Evolutionary conservation across 306 rosid species (phyloP).

Genomic region (Cyclanthera cordifolia): DNA sequence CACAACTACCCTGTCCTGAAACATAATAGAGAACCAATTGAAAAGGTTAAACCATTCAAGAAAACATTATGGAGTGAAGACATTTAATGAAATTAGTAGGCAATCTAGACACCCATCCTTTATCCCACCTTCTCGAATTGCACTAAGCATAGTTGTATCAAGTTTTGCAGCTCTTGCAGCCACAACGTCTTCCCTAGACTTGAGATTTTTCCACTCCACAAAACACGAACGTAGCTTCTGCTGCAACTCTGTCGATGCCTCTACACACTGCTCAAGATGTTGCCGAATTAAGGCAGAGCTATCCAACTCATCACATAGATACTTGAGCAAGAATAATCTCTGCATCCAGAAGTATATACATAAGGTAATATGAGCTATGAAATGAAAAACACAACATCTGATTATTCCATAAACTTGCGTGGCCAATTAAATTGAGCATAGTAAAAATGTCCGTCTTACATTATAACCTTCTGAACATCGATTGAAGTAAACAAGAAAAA

Average conservation of each 20-base stretch:
- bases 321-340: slow-evolving; percentile 73
- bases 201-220: slow-evolving; percentile 79
- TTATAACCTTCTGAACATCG: background rate
- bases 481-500: background rate
- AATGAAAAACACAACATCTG: background rate
- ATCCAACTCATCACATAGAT: slow-evolving; percentile 85
- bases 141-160: slow-evolving; percentile 26
- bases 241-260: slow-evolving; percentile 62
- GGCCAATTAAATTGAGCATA: background rate
- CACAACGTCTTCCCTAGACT: slow-evolving; percentile 62
- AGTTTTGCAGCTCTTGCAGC: slow-evolving; percentile 57
- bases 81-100: slow-evolving; percentile 34
- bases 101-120: slow-evolving; percentile 36
- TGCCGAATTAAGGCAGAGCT: slow-evolving; percentile 60
- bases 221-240: slow-evolving; percentile 67
- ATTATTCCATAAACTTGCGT: background rate
- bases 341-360: slow-evolving; percentile 30
- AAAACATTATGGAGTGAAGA: slow-evolving; percentile 25
- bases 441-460: background rate
- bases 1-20: slow-evolving; percentile 37
- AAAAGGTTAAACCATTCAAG: slow-evolving; percentile 27
- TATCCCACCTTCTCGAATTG: slow-evolving; percentile 35
- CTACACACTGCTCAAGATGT: slow-evolving; percentile 88
- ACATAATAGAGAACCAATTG: slow-evolving; percentile 28
- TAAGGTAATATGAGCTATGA: slow-evolving; percentile 12